Base-by-base conservation (phyloP, 1,284 basidiomycete species). In the Sanguinoderma infundibulare region DNA sequence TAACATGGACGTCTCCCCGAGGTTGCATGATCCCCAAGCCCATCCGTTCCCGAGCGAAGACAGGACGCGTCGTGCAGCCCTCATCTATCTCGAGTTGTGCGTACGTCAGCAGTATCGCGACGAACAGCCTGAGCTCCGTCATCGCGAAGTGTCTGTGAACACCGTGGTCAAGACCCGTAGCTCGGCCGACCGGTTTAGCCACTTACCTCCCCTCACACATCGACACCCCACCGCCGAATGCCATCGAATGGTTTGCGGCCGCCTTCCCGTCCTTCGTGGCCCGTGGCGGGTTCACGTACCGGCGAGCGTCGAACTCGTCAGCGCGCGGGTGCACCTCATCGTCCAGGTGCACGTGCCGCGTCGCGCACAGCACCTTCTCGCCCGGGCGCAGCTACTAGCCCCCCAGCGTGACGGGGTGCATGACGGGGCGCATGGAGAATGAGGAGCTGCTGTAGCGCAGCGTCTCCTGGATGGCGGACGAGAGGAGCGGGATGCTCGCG, bases 381-480 rank as follows among this genome's bases (percentile, higher is more conserved):
- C 67, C 73, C 26, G 47, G 57, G 5, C 63, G 42, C 55, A 70
- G 51, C 30, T 61, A 24, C 53, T 65, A 62, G 24, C 68, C 64
- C 4, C 55, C 65, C 17, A 75, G 64, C 17, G 59, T 50, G 6
- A 62, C 63, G 9, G 69, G 67, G 12, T 64, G 63, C 9, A 55
- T 36, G 44, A 74, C 74, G 22, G 57, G 55, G 10, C 76, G 71
- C 24, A 75, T 70, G n/a, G 71, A 72, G 59, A 73, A 71, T 9
- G 67, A 61, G 0, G 72, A 71, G 32, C 73, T 70, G 22, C 70
- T 61, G n/a, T 72, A 66, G 2, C 76, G 73, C 20, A 78, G 66
- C 0, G 74, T 72, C 60, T 78, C 77, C 59, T 72, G 70, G 55
- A 78, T 72, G 10, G 69, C 66, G 14, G 73, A 74, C 1, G 68